Base-by-base conservation (phyloP, 805 yeast genomes). In the Lipomyces oligophaga region DNA sequence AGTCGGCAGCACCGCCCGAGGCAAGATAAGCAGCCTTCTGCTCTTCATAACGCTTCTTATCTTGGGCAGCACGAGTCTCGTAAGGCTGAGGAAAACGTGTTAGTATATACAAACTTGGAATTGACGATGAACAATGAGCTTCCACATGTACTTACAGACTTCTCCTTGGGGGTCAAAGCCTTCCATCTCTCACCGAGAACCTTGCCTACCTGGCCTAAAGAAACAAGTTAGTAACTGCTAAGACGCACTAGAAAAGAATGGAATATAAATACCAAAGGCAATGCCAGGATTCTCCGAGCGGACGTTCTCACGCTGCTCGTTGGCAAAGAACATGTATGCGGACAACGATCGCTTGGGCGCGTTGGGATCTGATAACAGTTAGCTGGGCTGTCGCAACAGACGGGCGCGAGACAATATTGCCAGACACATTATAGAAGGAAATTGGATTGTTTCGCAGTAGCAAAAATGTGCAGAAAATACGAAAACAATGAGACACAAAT, bases 301-400 rank as follows among this genome's bases (percentile, higher is more conserved):
- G 60, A 93, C 96, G 57, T 80, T 79, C 71, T 90, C 97, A 77
- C 98, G 89, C 78, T 85, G 85, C 66, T 88, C 97, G 68, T 87
- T 88, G 62, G 98, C 97, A 66, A 89, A 93, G 80, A 86, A 90
- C 97, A 93, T 89, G 81, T 90, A 93, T 40, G 97, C 96, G 52
- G 97, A 87, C 67, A 93, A 75, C 21, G 97, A 87, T 73, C 97
- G 86, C 86, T 93, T 93, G 70, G 98, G 98, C 58, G 98, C 98
- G 71, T 90, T 89, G 75, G 98, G 96, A 70, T 86, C 95, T 64
- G 27, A 15, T 35, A 26, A n/a, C n/a, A n/a, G n/a, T n/a, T n/a
- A n/a, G n/a, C n/a, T n/a, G n/a, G n/a, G n/a, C n/a, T n/a, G n/a
- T n/a, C n/a, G n/a, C n/a, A n/a, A n/a, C n/a, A n/a, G n/a, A n/a